Base-by-base conservation (phyloP, 805 yeast genomes). In the Pichia manshurica region DNA sequence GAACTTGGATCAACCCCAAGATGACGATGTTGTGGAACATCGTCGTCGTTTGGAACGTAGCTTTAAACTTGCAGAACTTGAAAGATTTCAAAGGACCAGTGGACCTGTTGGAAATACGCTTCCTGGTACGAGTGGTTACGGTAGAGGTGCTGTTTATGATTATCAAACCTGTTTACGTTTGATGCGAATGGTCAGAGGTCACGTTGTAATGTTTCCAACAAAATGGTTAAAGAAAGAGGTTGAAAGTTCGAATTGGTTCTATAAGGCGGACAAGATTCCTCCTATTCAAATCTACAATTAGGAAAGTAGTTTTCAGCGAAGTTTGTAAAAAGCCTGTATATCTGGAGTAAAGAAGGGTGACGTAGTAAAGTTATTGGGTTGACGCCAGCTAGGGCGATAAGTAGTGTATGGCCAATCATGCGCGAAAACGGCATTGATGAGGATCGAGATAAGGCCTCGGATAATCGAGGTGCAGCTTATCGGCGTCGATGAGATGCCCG, bases 161-260 rank as follows among this genome's bases (percentile, higher is more conserved):
- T 75, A 84, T 46, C 82, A 78, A 39, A 79, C 93, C 0, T 95
- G 96, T 0, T 89, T 82, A 54, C 71, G 81, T 49, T 69, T 89
- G 32, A 68, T 93, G 52, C 70, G 72, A 42, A 82, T 87, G 48
- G 71, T 91, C 17, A 85, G 82, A 45, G 99, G 99, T 2, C 85
- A 93, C 60, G 67, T 93, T 55, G 97, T 93, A 6, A 63, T 84
- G n/a, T 91, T 90, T 71, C 98, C 99, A 0, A 74, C 86, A 0
- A 88, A 88, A 51, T 93, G 99, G 99, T 73, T 93, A 38, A 71
- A 77, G 56, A 77, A 81, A 49, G 99, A 93, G 65, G 78, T 89
- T 28, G 96, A 90, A 48, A 79, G 87, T 6, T 91, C 87, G 10
- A 93, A 95, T 61, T 91, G 98, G 98, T 90, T 89, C 63, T 90